Conservation (phyloP, 2,329 filamentous ascomycete genomes). For the Penicillium italicum region DNA sequence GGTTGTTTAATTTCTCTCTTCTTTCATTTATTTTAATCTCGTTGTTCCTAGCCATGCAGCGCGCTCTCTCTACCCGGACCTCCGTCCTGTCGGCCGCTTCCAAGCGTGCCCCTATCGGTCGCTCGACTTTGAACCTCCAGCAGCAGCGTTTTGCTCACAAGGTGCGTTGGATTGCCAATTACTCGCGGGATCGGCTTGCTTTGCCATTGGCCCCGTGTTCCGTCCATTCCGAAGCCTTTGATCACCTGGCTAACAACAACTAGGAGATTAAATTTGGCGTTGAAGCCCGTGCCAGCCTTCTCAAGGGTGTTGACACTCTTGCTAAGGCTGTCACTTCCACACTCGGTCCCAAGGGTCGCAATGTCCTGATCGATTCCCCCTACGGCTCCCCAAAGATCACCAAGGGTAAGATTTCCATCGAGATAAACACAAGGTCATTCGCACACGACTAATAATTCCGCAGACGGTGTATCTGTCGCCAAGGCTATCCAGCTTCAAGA, state of each 20-base stretch:
- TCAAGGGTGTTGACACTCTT: constrained; percentile 93
- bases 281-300: constrained; percentile 81
- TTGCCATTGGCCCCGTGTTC: constrained; percentile 10
- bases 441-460: constrained; percentile 14
- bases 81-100: constrained; percentile 67
- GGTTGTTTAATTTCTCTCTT: constrained; percentile 27
- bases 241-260: constrained; percentile 30
- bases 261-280: constrained; percentile 98
- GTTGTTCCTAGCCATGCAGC: constrained; percentile 67
- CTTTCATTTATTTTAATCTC: constrained; percentile 23
- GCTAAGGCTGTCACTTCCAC: constrained; percentile 95
- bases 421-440: not conserved
- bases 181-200: not conserved
- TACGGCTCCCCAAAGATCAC: constrained; percentile 99
- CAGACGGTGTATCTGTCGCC: constrained; percentile 84
- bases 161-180: constrained; percentile 52
- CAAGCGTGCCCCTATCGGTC: constrained; percentile 56
- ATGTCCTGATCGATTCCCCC: constrained; percentile 96
- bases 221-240: constrained; percentile 20
- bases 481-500: constrained; percentile 91
- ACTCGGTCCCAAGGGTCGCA: constrained; percentile 94
- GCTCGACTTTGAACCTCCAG: constrained; percentile 67
- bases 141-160: constrained; percentile 98
- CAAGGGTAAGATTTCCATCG: constrained; percentile 68
- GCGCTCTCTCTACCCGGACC: constrained; percentile 81